Conservation (phyloP, 495 filamentous ascomycete genomes). For the Penicillium simplicissimum region DNA sequence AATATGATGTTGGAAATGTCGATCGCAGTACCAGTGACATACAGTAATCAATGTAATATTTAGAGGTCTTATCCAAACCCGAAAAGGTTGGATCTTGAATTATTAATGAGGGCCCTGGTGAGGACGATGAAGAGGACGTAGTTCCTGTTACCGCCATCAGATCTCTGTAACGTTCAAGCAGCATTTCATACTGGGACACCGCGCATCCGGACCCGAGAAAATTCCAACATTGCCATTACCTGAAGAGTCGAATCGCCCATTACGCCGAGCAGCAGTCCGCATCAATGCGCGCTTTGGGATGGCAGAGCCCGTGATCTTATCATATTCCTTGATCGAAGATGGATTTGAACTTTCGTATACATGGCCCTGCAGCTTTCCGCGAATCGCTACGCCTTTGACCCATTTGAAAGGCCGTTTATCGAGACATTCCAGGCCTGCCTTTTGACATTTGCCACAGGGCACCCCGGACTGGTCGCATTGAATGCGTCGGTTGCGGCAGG, state of each 20-base stretch:
- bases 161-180: not conserved
- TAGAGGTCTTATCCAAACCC: conserved; percentile 35
- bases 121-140: not conserved
- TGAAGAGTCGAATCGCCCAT: not conserved
- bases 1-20: not conserved
- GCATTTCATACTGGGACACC: too few relatives aligned
- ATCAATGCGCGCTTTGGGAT: conserved; percentile 3
- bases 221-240: not conserved
- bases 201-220: too few relatives aligned
- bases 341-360: conserved; percentile 16
- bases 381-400: conserved; percentile 44
- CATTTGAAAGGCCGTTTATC: conserved; percentile 54
- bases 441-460: conserved; percentile 40
- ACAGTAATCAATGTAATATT: conserved; percentile 55
- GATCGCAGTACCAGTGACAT: not conserved
- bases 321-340: not conserved
- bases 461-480: conserved; percentile 49
- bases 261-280: not conserved
- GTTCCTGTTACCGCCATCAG: not conserved
- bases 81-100: conserved; percentile 42
- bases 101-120: conserved; percentile 8
- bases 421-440: conserved; percentile 52
- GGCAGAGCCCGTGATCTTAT: not conserved
- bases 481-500: conserved; percentile 54
- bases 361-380: conserved; percentile 39